Evolutionary conservation across 495 filamentous ascomycete species (phyloP).

Genomic region (Xylaria cubensis): DNA sequence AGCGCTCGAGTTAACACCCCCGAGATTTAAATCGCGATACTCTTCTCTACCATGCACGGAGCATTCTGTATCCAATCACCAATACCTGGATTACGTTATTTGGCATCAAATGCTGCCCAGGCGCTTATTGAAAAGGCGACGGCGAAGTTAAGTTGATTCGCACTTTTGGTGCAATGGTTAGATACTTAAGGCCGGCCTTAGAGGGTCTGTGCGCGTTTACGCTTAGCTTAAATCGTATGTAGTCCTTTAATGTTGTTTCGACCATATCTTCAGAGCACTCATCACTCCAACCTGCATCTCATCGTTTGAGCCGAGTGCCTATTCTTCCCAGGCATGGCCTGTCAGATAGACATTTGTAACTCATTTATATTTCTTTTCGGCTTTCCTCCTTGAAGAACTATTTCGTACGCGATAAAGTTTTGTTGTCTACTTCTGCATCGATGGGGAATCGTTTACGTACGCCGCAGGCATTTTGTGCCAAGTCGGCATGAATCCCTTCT

Average conservation of each 20-base stretch:
- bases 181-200: neutral
- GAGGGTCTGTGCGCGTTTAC: constrained; percentile 1
- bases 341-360: neutral
- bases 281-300: neutral
- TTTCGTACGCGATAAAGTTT: neutral
- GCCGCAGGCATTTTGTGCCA: neutral
- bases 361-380: neutral
- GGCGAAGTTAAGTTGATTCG: neutral
- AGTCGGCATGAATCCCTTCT: constrained; percentile 8
- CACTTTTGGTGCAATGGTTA: too few species aligned
- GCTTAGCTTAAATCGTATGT: too few species aligned
- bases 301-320: neutral
- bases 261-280: neutral
- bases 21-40: neutral
- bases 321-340: neutral
- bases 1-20: neutral
- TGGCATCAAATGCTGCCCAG: neutral
- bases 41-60: neutral
- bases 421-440: neutral
- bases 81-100: neutral
- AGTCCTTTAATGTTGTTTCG: neutral
- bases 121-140: neutral
- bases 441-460: neutral
- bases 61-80: neutral
- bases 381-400: neutral